Conservation (phyloP, 2,329 filamentous ascomycete genomes). For the Fragosphaeria purpurea region DNA sequence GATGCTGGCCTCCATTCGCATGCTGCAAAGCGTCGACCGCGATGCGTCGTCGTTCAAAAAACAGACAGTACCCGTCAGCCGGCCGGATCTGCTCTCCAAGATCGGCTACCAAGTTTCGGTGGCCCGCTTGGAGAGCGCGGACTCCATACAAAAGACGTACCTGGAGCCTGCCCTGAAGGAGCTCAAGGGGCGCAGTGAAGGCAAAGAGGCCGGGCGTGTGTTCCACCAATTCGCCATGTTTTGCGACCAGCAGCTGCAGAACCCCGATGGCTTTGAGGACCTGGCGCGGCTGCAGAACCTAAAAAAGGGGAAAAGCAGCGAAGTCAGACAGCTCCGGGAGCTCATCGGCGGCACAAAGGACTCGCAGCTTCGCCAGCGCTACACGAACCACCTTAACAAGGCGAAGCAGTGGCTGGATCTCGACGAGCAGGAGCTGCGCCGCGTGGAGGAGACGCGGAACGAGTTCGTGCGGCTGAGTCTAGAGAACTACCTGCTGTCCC, state of each 20-base stretch:
- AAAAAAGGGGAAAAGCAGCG: constrained; percentile 68
- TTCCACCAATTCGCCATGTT: constrained; percentile 94
- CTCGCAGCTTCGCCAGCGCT: constrained; percentile 42
- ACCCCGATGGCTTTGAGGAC: constrained; percentile 75
- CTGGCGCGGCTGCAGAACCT: constrained; percentile 70
- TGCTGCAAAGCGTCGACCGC: constrained; percentile 66
- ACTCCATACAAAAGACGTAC: constrained; percentile 79
- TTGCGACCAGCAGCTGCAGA: constrained; percentile 88
- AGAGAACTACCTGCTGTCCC: constrained; percentile 82
- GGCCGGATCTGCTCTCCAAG: constrained; percentile 73
- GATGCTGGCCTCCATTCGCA: constrained; percentile 75
- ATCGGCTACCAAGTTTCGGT: constrained; percentile 83
- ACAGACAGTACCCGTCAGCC: constrained; percentile 62
- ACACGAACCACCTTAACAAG: constrained; percentile 54
- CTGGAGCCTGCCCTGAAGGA: constrained; percentile 76
- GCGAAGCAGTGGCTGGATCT: constrained; percentile 85
- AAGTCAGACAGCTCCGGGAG: constrained; percentile 63
- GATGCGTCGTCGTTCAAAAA: constrained; percentile 47
- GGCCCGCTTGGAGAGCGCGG: constrained; percentile 81
- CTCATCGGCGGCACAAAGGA: constrained; percentile 42
- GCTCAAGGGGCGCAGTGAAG: constrained; percentile 56
- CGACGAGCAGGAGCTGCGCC: constrained; percentile 76
- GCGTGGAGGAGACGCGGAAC: constrained; percentile 64
- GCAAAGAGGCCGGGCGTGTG: constrained; percentile 71
- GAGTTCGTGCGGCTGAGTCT: constrained; percentile 81